Conservation (phyloP, 805 yeast genomes). For the Myxozyma lipomycoides region DNA sequence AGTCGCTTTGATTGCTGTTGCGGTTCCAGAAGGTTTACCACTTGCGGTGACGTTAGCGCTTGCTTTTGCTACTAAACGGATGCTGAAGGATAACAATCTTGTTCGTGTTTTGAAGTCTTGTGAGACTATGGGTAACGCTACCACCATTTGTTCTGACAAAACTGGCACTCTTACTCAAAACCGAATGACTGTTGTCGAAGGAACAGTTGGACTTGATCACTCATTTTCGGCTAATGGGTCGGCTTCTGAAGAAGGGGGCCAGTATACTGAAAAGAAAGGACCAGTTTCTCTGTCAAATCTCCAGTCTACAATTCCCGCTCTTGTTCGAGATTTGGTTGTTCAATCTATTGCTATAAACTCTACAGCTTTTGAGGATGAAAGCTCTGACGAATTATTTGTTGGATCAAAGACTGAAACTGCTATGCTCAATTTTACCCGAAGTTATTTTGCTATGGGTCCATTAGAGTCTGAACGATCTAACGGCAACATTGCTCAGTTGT, state of each 20-base stretch:
- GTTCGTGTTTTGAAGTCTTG: constrained; percentile 92
- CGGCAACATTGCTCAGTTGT: constrained; percentile 55
- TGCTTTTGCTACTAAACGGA: constrained; percentile 96
- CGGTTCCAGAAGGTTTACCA: constrained; percentile 99
- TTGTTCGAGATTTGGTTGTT: constrained; percentile 34
- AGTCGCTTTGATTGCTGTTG: constrained; percentile 90
- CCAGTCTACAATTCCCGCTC: constrained; percentile 19
- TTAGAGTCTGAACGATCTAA: constrained; percentile 49
- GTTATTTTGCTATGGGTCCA: constrained; percentile 46
- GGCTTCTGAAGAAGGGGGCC: neutral
- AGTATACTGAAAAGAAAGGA: constrained; percentile 7
- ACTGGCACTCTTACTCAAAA: constrained; percentile 97
- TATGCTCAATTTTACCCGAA: constrained; percentile 61
- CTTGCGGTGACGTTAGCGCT: constrained; percentile 93
- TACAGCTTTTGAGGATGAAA: constrained; percentile 69
- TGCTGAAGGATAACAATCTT: constrained; percentile 93
- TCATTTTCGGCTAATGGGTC: constrained; percentile 38
- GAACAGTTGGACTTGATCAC: constrained; percentile 53
- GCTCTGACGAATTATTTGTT: constrained; percentile 56
- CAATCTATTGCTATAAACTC: constrained; percentile 74
- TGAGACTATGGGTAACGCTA: constrained; percentile 99
- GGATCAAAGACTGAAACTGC: constrained; percentile 98
- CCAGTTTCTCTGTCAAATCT: constrained; percentile 25
- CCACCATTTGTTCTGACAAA: constrained; percentile 94
- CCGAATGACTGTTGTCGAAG: constrained; percentile 83